phyloP scores from a whole-genome alignment of 371 early-diverging fungal species.

The Rhizomucor miehei region DNA sequence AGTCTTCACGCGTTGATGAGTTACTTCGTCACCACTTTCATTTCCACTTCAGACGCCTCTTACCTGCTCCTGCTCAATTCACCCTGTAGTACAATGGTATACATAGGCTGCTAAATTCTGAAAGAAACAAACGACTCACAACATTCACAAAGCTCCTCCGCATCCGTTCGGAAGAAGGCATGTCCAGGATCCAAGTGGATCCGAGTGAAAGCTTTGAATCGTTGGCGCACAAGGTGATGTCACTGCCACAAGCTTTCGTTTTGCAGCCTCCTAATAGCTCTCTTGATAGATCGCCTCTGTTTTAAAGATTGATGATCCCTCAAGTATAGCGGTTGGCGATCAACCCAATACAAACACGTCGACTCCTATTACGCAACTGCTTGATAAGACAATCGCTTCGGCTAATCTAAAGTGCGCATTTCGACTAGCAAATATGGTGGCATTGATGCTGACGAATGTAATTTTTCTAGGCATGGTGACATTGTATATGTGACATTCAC shows the following conservation, averaged over 20 bases:
- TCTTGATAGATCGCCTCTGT: conserved; percentile 30
- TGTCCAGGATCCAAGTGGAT: conserved; percentile 72
- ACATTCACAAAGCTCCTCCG: conserved; percentile 61
- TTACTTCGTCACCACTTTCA: too few relatives aligned
- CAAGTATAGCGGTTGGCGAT: conserved; percentile 51
- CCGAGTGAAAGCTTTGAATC: conserved; percentile 49
- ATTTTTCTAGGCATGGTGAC: conserved; percentile 70
- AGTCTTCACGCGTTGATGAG: not conserved
- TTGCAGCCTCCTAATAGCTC: too few relatives aligned
- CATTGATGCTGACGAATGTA: not conserved
- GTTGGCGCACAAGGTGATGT: conserved; percentile 57
- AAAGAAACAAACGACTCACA: not conserved
- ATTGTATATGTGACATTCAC: conserved; percentile 66
- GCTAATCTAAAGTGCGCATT: conserved; percentile 44
- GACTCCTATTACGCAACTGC: conserved; percentile 35
- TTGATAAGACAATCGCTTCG: conserved; percentile 39
- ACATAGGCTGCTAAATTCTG: not conserved
- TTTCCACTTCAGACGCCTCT: not conserved
- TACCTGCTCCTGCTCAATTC: not conserved
- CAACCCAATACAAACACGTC: conserved; percentile 44
- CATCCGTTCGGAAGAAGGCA: conserved; percentile 81
- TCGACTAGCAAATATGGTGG: not conserved
- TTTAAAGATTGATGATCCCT: conserved; percentile 38
- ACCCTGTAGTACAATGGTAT: not conserved
- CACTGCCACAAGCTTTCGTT: not conserved